phyloP scores from a whole-genome alignment of 805 yeast genomes.

The Lachancea meyersii region DNA sequence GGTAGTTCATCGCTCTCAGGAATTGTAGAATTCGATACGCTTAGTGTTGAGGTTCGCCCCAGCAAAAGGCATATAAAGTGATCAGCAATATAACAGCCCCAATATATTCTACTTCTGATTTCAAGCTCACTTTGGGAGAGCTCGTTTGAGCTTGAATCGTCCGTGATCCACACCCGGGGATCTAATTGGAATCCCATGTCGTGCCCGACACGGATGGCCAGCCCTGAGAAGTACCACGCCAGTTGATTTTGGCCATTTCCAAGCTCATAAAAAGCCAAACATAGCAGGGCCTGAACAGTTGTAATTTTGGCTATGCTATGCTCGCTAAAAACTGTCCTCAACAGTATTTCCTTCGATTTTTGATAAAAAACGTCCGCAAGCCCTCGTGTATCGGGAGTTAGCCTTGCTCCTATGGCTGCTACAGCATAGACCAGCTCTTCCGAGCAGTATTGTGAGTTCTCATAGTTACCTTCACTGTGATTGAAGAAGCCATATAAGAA shows the following conservation, averaged over 20 bases:
- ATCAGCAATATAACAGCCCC: conserved; percentile 64
- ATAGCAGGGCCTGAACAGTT: conserved; percentile 51
- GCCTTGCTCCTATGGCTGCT: conserved; percentile 52
- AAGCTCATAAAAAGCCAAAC: conserved; percentile 55
- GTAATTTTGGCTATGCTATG: conserved; percentile 41
- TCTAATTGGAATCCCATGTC: conserved; percentile 59
- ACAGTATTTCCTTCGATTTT: conserved; percentile 39
- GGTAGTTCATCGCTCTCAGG: conserved; percentile 56
- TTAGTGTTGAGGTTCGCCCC: conserved; percentile 53
- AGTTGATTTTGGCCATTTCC: conserved; percentile 52
- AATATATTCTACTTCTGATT: conserved; percentile 53
- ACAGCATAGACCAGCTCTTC: conserved; percentile 48
- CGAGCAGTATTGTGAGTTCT: conserved; percentile 46
- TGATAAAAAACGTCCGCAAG: conserved; percentile 42
- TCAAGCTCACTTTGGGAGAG: conserved; percentile 47
- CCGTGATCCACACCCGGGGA: conserved; percentile 52
- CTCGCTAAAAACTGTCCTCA: conserved; percentile 35
- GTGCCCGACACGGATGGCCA: conserved; percentile 58
- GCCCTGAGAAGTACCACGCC: conserved; percentile 60
- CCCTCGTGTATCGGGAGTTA: conserved; percentile 39
- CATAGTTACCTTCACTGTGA: conserved; percentile 40
- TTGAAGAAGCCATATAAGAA: conserved; percentile 55
- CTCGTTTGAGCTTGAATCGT: conserved; percentile 31
- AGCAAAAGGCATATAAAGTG: conserved; percentile 53
- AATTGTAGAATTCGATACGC: conserved; percentile 52